A percentile compares a stretch with the other conserved stretches of the same genome.
Evolutionary conservation across 1,284 basidiomycete species (phyloP).

Genomic region (Cryptococcus neoformans): DNA sequence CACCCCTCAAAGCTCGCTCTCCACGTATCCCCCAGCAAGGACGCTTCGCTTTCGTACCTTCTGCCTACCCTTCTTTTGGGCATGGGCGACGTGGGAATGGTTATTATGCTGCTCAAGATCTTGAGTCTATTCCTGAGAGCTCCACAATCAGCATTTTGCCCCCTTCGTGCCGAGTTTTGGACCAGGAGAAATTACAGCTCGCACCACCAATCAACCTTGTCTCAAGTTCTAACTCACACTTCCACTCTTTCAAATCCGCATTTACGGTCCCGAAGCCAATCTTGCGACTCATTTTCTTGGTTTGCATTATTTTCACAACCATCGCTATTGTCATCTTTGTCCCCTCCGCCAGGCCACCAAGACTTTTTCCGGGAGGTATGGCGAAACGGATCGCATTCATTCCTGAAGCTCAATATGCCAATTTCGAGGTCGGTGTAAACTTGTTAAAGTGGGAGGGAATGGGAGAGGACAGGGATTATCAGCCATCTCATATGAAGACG

Average conservation of each 20-base stretch:
- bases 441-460: constrained; percentile 15
- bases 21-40: constrained; percentile 25
- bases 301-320: constrained; percentile 21
- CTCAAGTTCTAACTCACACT: constrained; percentile 19
- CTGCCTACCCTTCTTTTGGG: constrained; percentile 9
- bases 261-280: constrained; percentile 33
- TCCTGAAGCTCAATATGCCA: constrained; percentile 12
- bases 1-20: constrained; percentile 20
- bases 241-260: constrained; percentile 9
- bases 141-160: too few species aligned
- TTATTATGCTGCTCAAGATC: too few species aligned
- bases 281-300: constrained; percentile 29
- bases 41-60: constrained; percentile 24
- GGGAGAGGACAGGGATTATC: constrained; percentile 25
- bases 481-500: constrained; percentile 24
- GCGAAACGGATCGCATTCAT: background rate
- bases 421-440: constrained; percentile 12
- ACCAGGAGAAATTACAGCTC: background rate
- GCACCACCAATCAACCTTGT: constrained; percentile 7
- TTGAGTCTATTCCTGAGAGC: too few species aligned
- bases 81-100: too few species aligned
- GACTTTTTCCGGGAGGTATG: too few species aligned
- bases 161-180: too few species aligned
- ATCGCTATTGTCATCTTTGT: constrained; percentile 9
- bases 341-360: too few species aligned